Base-by-base conservation (phyloP, 1,139 yeast species). In the Lodderomyces pseudojiufengensis region DNA sequence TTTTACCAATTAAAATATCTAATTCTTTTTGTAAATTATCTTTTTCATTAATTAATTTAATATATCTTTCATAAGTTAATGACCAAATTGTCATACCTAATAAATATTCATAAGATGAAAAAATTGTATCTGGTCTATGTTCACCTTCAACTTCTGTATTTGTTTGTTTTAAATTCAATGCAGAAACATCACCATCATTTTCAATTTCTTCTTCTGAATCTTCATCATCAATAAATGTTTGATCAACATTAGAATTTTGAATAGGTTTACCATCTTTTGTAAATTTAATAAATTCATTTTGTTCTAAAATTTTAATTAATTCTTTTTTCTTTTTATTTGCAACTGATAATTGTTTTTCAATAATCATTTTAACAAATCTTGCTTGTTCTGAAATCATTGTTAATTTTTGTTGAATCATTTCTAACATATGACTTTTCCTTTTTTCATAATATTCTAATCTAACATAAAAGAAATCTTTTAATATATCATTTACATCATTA, bases 41-140 rank as follows among this genome's bases (percentile, higher is more conserved):
- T 45, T 79, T 73, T 56, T 88, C 95, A 36, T 71, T 70, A 49
- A 88, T 64, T 43, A 92, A 66, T 49, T 76, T 80, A 50, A 87
- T 92, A 54, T 88, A 92, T 48, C 95, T 74, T 62, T 94, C 99
- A 43, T 73, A 73, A 1, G 98, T 90, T 54, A 92, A 76, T 22
- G 96, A 82, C 95, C 97, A 88, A 49, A 94, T 80, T 26, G 90
- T 77, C 96, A 94, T 85, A 37, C 92, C 90, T 38, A 85, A 65
- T 44, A 85, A 66, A 48, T 85, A 85, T 51, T 85, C 95, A 57
- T 75, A 78, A 41, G 85, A 69, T 40, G 84, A 70, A 51, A 72
- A 70, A 10, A 70, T 51, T 4, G 65, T 65, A 35, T 64, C 71
- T 2, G 75, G 76, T 31, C 58, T 60, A 32, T 54, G 57, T 25